These are phyloP conservation scores for Bonnemaisonia californica DNA, from an alignment of 31 red algal genomes.

Conservation along the genomic window DNA sequence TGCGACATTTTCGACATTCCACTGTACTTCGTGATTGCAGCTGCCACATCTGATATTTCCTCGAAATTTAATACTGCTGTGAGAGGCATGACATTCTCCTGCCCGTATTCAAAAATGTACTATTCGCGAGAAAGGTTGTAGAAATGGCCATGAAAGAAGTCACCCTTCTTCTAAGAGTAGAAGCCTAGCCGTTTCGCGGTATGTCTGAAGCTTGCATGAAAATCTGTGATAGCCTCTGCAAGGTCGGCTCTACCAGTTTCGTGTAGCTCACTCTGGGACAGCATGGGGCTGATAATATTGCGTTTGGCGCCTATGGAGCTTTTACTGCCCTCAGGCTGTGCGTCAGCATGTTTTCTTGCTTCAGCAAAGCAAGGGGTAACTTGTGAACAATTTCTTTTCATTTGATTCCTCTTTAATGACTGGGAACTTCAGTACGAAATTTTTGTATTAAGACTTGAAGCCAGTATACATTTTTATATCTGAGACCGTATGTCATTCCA, in stretches of 20 bases:
- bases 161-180: slow-evolving; percentile 36
- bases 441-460: slow-evolving; percentile 19
- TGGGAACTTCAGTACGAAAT: background rate
- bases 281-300: slow-evolving; percentile 16
- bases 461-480: too few relatives aligned
- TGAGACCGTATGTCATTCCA: too few relatives aligned
- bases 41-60: slow-evolving; percentile 53
- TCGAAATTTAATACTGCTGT: slow-evolving; percentile 19
- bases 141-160: slow-evolving; percentile 55
- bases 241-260: slow-evolving; percentile 49
- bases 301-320: background rate
- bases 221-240: slow-evolving; percentile 47
- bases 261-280: slow-evolving; percentile 44
- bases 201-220: slow-evolving; percentile 51
- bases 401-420: slow-evolving; percentile 50
- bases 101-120: slow-evolving; percentile 29
- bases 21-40: slow-evolving; percentile 59
- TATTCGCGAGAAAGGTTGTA: slow-evolving; percentile 49
- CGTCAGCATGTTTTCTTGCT: background rate
- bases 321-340: background rate
- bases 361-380: slow-evolving; percentile 27
- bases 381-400: slow-evolving; percentile 6
- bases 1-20: slow-evolving; percentile 59
- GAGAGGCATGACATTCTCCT: slow-evolving; percentile 48
- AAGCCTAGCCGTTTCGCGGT: slow-evolving; percentile 32